Evolutionary conservation across 2,329 filamentous ascomycete species (phyloP), one percentile per base, ranked within the genome.

Genomic region (Verticillium dahliae): DNA sequence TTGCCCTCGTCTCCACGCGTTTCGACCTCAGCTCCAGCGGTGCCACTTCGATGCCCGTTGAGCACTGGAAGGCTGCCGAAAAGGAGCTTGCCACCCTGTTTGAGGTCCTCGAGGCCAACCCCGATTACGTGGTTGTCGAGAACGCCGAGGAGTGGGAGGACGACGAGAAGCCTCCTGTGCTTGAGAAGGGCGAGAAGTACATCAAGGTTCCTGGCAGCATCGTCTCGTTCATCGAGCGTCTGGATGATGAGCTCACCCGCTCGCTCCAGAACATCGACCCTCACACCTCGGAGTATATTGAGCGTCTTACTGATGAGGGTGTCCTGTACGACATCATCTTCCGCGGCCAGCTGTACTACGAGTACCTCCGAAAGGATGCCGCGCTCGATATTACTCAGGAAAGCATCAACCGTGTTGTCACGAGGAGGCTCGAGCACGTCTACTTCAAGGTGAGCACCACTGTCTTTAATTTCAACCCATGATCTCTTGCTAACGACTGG

Each of bases 191-290:
- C 65, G 88, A 97, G 75, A 90, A 86, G 74, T 85, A 94, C 73
- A 90, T 97, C 83, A 93, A 90, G 80, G 86, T 99, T 62, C 91
- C 95, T 22, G 96, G 95, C 72, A 97, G 92, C 80, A 82, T 98
- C 64, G 91, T 97, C 56, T 98, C 95, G 0, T 96, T 94, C 72
- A 87, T 96, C 37, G 95, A 99, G 83, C 86, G 95, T 72, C 85
- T 99, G 22, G 95, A 99, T 71, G 95, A 99, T 72, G 96, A 99
- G 80, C 90, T 99, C 66, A 96, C 91, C 64, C 89, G 95, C 69
- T 97, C 95, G n/a, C 84, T 99, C 59, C 95, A 99, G 78, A 91
- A 89, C 77, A 97, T 99, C 72, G 95, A 99, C 74, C 96, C 95
- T 62, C 95, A 99, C 79, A 99, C 95, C 50, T 95, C 95, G 35